These are phyloP conservation scores for Zanthoxylum bungeanum DNA, from an alignment of 345 rosid genomes.

Conservation along the genomic window DNA sequence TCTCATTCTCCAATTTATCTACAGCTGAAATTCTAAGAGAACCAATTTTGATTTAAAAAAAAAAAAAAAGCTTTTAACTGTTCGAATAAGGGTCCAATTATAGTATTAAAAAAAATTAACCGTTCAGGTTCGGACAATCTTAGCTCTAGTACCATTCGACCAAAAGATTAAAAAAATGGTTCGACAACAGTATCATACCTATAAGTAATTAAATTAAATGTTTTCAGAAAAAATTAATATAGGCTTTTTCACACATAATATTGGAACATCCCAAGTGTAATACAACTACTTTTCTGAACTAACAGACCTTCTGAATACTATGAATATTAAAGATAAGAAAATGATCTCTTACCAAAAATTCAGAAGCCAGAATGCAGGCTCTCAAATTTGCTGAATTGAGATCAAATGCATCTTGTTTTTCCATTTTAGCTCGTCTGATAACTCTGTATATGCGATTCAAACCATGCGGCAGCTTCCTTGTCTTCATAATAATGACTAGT, in stretches of 20 bases:
- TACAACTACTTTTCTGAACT: not conserved
- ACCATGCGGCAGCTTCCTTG: not conserved
- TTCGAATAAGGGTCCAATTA: too few relatives aligned
- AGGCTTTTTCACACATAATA: not conserved
- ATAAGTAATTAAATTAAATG: too few relatives aligned
- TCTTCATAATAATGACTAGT: not conserved
- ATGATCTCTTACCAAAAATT: conserved; percentile 3
- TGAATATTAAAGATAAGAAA: not conserved
- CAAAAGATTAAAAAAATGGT: too few relatives aligned
- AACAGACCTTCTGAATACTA: not conserved
- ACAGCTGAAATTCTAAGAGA: too few relatives aligned
- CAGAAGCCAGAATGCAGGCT: conserved; percentile 1
- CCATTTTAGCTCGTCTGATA: not conserved
- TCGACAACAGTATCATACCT: too few relatives aligned
- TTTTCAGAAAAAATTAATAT: too few relatives aligned
- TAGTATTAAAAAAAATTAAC: too few relatives aligned
- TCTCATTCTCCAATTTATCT: too few relatives aligned
- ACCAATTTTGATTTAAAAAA: too few relatives aligned
- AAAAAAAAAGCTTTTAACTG: too few relatives aligned
- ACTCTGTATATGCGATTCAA: not conserved
- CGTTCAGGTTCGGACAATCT: too few relatives aligned
- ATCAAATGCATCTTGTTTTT: not conserved
- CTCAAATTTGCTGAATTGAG: not conserved
- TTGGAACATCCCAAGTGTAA: not conserved
- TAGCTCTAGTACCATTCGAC: too few relatives aligned